These are phyloP conservation scores for Stachybotrys elegans DNA, from an alignment of 2,329 filamentous ascomycete genomes.

Conservation along the genomic window DNA sequence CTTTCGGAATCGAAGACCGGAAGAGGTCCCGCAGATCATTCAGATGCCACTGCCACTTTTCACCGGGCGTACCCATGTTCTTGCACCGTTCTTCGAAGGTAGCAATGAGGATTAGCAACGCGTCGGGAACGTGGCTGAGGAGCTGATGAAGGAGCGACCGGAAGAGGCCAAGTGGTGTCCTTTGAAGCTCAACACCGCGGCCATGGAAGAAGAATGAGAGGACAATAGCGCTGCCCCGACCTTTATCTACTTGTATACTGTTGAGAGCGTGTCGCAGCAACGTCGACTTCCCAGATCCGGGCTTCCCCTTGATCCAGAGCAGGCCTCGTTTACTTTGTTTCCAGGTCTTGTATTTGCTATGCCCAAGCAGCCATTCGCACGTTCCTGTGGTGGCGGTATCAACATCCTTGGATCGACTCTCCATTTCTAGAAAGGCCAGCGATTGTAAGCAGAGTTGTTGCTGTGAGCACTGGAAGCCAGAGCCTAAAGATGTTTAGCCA, in stretches of 20 bases:
- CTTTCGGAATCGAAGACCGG: not conserved
- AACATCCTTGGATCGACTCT: not conserved
- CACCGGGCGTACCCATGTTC: conserved; percentile 9
- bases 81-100: conserved; percentile 11
- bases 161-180: conserved; percentile 25
- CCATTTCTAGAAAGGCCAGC: not conserved
- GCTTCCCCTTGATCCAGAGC: not conserved
- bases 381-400: not conserved
- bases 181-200: conserved; percentile 25
- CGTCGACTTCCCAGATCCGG: not conserved
- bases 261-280: not conserved
- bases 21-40: not conserved
- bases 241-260: not conserved
- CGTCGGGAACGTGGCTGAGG: conserved; percentile 16
- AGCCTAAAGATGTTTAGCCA: too few species aligned
- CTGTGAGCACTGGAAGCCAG: too few species aligned
- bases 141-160: conserved; percentile 28
- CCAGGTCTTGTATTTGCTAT: not conserved
- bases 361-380: not conserved
- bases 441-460: too few species aligned
- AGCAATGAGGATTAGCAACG: conserved; percentile 12
- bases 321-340: not conserved
- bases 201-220: conserved; percentile 13
- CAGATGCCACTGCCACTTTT: conserved; percentile 21
- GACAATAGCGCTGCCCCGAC: not conserved